phyloP scores from a whole-genome alignment of 176 grass and related monocot genomes.

The Cenchrus americanus region DNA sequence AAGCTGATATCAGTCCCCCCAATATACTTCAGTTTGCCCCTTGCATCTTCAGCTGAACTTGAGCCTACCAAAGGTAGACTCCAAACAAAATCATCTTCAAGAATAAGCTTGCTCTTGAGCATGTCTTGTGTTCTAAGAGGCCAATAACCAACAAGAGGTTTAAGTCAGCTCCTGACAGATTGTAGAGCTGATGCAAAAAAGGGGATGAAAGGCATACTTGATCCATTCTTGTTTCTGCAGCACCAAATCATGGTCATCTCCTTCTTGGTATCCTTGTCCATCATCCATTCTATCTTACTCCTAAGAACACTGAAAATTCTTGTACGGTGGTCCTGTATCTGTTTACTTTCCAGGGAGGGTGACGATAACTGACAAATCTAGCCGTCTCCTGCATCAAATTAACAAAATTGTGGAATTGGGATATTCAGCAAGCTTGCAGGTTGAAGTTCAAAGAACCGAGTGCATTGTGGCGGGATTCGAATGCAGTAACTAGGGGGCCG shows the following conservation, averaged over 20 bases:
- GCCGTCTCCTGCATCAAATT: neutral
- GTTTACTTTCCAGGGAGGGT: neutral
- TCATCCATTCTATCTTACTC: conserved; percentile 38
- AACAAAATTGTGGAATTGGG: neutral
- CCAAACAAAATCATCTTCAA: conserved; percentile 74
- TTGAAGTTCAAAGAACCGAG: neutral
- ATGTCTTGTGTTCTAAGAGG: conserved; percentile 67
- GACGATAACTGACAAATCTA: neutral
- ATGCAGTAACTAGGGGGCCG: too few species aligned
- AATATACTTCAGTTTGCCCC: conserved; percentile 59
- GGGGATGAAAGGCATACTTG: conserved; percentile 28
- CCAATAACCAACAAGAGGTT: neutral
- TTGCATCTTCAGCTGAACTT: conserved; percentile 25
- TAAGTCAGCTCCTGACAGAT: neutral
- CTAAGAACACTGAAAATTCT: neutral
- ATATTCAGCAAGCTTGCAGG: neutral
- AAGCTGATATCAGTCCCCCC: conserved; percentile 92
- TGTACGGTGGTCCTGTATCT: neutral
- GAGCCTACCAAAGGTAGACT: conserved; percentile 44
- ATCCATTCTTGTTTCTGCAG: conserved; percentile 58
- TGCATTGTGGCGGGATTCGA: too few species aligned
- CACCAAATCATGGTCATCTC: conserved; percentile 22
- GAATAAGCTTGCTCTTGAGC: conserved; percentile 65
- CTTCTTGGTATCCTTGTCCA: neutral
- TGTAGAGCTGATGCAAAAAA: neutral